Evolutionary conservation across 129 eudicot species (phyloP).

Genomic region (Tanacetum coccineum): DNA sequence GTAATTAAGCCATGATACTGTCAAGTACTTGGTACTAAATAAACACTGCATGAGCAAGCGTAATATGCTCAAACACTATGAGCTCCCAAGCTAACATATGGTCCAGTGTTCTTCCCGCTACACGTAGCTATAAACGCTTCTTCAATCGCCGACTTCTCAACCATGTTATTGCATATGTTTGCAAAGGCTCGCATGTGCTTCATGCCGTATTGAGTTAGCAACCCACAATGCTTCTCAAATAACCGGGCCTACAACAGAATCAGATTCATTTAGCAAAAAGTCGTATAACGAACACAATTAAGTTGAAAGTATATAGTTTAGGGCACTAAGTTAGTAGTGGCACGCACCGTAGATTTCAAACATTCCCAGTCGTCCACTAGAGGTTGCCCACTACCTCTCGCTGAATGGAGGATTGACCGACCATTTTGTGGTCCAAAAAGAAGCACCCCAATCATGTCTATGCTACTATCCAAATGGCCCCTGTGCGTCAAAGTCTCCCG

Average conservation of each 20-base stretch:
- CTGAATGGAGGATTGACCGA: conserved; percentile 26
- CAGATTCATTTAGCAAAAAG: conserved; percentile 1
- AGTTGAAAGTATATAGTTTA: not conserved
- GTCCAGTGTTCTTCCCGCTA: conserved; percentile 30
- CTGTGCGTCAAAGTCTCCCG: conserved; percentile 42
- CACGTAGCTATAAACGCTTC: conserved; percentile 60
- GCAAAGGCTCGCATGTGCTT: conserved; percentile 90
- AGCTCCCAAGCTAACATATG: conserved; percentile 25
- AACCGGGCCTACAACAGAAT: conserved; percentile 45
- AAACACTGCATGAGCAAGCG: conserved; percentile 1
- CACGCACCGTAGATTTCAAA: conserved; percentile 58
- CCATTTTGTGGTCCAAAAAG: conserved; percentile 51
- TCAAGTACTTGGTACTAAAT: not conserved
- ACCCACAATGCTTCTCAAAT: conserved; percentile 75
- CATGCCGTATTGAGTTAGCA: conserved; percentile 78
- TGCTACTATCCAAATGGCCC: conserved; percentile 56
- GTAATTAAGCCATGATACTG: not conserved
- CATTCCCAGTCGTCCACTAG: conserved; percentile 83
- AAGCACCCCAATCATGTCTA: conserved; percentile 43
- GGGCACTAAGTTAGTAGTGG: not conserved
- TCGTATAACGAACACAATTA: too few relatives aligned
- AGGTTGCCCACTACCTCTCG: conserved; percentile 37
- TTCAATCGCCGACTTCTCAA: conserved; percentile 30
- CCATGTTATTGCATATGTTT: conserved; percentile 65
- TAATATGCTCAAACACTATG: conserved; percentile 41